Evolutionary conservation across 2,329 filamentous ascomycete species (phyloP).

Genomic region (Apiospora aurea): DNA sequence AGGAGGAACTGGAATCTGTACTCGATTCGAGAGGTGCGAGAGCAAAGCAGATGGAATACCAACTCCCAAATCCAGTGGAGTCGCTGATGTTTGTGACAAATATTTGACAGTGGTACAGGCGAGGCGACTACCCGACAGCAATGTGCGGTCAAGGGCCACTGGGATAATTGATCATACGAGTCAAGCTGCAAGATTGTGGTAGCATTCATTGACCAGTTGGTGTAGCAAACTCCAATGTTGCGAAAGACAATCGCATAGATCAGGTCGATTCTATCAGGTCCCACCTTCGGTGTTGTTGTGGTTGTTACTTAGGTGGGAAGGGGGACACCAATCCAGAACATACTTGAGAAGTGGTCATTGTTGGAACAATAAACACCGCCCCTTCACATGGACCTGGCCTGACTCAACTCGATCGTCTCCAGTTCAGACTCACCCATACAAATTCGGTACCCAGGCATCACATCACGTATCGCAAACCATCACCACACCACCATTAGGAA

Average conservation of each 20-base stretch:
- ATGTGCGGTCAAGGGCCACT: not conserved
- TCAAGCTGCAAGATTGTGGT: not conserved
- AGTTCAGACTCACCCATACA: not conserved
- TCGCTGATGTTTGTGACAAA: not conserved
- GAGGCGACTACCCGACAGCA: conserved; percentile 18
- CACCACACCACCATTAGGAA: not conserved
- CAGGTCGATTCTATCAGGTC: not conserved
- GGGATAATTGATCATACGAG: not conserved
- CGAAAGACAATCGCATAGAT: not conserved
- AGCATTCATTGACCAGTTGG: not conserved
- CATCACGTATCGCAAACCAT: not conserved
- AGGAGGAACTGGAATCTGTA: not conserved
- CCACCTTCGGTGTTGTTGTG: not conserved
- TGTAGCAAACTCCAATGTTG: not conserved
- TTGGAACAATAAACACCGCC: not conserved
- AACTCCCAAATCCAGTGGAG: not conserved
- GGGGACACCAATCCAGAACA: not conserved
- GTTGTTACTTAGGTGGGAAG: not conserved
- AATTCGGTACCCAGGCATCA: not conserved
- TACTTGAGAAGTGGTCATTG: not conserved
- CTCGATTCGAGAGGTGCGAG: not conserved
- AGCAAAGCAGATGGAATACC: not conserved
- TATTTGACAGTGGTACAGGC: conserved; percentile 3
- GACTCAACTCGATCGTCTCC: not conserved
- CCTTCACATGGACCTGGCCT: not conserved